Conservation (phyloP, 2,329 filamentous ascomycete genomes). For the Arachnomyces sp. region DNA sequence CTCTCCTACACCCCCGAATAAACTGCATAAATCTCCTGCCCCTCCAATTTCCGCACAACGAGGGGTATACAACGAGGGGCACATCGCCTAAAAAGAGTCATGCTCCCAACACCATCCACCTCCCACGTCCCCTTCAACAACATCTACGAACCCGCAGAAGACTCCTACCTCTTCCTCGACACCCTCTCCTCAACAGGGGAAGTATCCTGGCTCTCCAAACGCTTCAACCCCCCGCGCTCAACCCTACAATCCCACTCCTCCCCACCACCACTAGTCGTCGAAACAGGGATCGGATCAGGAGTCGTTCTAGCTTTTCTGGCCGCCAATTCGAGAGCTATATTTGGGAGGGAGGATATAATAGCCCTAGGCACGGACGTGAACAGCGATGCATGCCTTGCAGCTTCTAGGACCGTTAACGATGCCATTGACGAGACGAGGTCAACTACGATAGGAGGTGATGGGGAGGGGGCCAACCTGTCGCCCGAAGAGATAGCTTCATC, state of each 20-base stretch:
- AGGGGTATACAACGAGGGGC: background rate
- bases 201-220: slow-evolving; percentile 55
- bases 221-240: slow-evolving; percentile 43
- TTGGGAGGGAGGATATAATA: slow-evolving; percentile 62
- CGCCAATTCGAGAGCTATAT: slow-evolving; percentile 63
- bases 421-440: slow-evolving; percentile 36
- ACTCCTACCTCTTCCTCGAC: slow-evolving; percentile 89
- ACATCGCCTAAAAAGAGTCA: slow-evolving; percentile 29
- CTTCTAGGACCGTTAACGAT: slow-evolving; percentile 55
- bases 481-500: slow-evolving; percentile 30
- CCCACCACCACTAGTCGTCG: slow-evolving; percentile 59
- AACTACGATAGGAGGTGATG: slow-evolving; percentile 2
- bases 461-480: slow-evolving; percentile 15
- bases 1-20: no score
- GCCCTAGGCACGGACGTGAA: slow-evolving; percentile 80
- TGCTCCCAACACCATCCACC: slow-evolving; percentile 91
- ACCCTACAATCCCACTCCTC: slow-evolving; percentile 4
- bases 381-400: slow-evolving; percentile 69
- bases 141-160: slow-evolving; percentile 92
- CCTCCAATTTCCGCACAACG: no score
- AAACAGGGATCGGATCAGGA: slow-evolving; percentile 85
- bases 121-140: slow-evolving; percentile 81
- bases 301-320: slow-evolving; percentile 85
- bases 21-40: background rate
- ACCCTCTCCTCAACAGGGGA: slow-evolving; percentile 69